These are phyloP conservation scores for Falciphora oryzae DNA, from an alignment of 2,329 filamentous ascomycete genomes.

Conservation along the genomic window DNA sequence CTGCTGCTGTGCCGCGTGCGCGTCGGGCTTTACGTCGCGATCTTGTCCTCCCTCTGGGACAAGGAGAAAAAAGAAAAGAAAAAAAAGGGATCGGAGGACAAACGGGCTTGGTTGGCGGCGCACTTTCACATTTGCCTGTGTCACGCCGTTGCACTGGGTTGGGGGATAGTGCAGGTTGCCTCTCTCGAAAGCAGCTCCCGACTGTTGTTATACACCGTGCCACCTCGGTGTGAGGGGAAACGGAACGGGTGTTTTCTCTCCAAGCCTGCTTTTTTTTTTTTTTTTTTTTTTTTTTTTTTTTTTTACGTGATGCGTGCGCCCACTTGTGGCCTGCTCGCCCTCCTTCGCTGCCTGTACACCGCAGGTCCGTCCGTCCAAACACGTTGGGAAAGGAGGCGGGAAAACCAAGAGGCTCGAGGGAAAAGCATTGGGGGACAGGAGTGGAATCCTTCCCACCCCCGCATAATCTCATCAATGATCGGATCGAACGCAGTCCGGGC, in stretches of 20 bases:
- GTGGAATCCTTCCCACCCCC: no score
- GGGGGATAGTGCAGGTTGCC: no score
- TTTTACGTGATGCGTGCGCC: not conserved
- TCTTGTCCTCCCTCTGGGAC: not conserved
- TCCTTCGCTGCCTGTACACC: not conserved
- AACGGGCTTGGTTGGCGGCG: not conserved
- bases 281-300: no score
- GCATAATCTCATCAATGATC: not conserved
- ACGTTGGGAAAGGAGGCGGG: not conserved
- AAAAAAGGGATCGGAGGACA: no score
- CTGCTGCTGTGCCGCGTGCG: conserved; percentile 9
- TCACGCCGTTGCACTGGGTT: not conserved
- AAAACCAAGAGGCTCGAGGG: no score
- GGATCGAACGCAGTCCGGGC: not conserved
- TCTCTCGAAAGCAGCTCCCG: not conserved
- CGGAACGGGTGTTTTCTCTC: not conserved
- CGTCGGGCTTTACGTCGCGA: not conserved
- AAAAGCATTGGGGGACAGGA: not conserved
- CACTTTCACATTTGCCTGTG: not conserved
- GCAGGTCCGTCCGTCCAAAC: not conserved
- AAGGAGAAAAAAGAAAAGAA: no score
- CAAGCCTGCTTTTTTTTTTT: no score
- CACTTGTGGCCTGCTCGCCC: no score
- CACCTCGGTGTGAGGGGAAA: not conserved
- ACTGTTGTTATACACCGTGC: not conserved